Evolutionary conservation across 441 rosid genomes (phyloP), one percentile per base, ranked within the genome.

Genomic region (Hypseocharis bilobata): DNA sequence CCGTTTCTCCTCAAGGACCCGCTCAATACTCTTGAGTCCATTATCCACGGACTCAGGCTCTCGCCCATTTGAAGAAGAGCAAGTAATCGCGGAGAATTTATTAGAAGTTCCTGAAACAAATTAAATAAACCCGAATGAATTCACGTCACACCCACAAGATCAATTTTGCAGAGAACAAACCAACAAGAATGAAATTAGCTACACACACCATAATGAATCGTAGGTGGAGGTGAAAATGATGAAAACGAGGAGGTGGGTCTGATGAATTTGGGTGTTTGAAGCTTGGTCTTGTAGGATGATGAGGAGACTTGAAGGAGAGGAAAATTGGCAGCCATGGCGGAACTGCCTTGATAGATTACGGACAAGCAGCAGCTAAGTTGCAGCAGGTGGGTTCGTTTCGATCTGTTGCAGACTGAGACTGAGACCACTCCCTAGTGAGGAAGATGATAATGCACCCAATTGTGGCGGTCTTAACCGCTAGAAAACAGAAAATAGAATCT

Each of bases 41-140:
- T 26, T 59, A 17, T 79, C 83, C 14, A 13, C 67, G n/a, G 86
- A 28, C 8, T 80, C 83, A 2, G 93, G 80, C 63, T 70, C 86
- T 72, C 82, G 83, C 58, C 92, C 96, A 73, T 89, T 86, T 5
- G 93, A 79, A 58, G 79, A 77, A 42, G 87, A 69, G 42, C 83
- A 77, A 19, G 77, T 70, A 29, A 85, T 65, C 0, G 54, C 60
- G 55, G 67, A 64, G 52, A 75, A 67, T 69, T 70, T 78, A 49
- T 70, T 78, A 49, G 57, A 52, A 7, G 23, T 63, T 36, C 80
- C 84, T 77, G 64, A 45, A 70, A 42, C 14, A 40, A 40, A 23
- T 22, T 19, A 26, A 62, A 68, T 25, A 22, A 14, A 14, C 59
- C n/a, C 6, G 55, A 44, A 60, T 14, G 30, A 32, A 34, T 23